A percentile compares a stretch with the other conserved stretches of the same genome.
phyloP scores from a whole-genome alignment of 768 basidiomycete genomes.

The Clathrus columnatus region DNA sequence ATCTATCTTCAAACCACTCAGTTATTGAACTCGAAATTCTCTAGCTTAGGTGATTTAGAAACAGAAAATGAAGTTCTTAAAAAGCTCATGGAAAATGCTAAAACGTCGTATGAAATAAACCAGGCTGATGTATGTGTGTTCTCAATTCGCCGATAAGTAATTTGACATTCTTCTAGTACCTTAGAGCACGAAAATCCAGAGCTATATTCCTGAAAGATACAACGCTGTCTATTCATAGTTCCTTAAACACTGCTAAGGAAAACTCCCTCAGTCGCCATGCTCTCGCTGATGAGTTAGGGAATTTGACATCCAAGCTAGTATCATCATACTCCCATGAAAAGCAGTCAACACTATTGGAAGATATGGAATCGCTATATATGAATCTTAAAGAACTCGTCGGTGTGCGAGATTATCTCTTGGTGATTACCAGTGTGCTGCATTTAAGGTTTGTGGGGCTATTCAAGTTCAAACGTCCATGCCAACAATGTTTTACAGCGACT shows the following conservation, averaged over 20 bases:
- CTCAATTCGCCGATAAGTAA: background rate
- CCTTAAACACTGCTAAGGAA: constrained; percentile 60
- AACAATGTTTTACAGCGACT: background rate
- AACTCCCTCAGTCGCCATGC: constrained; percentile 69
- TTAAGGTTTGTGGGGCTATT: constrained; percentile 47
- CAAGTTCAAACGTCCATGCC: background rate
- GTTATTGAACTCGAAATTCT: background rate
- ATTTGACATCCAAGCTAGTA: constrained; percentile 55
- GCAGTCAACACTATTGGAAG: constrained; percentile 66
- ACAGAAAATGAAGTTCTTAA: background rate
- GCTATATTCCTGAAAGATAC: background rate
- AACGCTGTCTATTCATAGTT: constrained; percentile 8
- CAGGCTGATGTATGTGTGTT: background rate
- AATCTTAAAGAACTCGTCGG: constrained; percentile 69
- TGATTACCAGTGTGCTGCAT: constrained; percentile 60
- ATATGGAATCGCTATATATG: constrained; percentile 71
- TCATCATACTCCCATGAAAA: constrained; percentile 41
- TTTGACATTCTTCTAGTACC: background rate
- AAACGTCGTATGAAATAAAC: background rate
- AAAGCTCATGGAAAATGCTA: background rate
- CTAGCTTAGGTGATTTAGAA: background rate
- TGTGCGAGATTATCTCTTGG: constrained; percentile 65
- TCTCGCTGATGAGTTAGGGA: constrained; percentile 67
- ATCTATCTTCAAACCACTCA: background rate
- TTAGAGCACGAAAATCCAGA: background rate